Conservation (phyloP, 306 rosid genomes). For the Castanospermum australe region DNA sequence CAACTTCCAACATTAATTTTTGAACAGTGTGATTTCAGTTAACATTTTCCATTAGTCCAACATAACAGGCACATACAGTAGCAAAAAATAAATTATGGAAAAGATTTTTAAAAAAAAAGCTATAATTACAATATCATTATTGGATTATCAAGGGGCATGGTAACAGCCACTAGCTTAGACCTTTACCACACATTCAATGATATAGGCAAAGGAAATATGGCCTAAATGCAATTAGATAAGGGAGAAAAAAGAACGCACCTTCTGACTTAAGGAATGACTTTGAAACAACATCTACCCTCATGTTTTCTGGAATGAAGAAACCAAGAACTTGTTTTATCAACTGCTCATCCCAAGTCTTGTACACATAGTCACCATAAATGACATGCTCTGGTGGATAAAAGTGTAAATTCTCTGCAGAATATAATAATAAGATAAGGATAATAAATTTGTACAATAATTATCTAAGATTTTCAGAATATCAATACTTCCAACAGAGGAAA, state of each 20-base stretch:
- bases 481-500: slow-evolving; percentile 1
- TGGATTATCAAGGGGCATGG: background rate
- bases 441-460: slow-evolving; percentile 9
- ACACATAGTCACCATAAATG: slow-evolving; percentile 81
- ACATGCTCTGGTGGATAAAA: slow-evolving; percentile 80
- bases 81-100: background rate
- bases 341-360: slow-evolving; percentile 81
- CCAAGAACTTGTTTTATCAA: slow-evolving; percentile 63
- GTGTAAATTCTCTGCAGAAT: slow-evolving; percentile 66
- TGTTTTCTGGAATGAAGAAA: slow-evolving; percentile 87
- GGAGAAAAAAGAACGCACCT: slow-evolving; percentile 44
- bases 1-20: slow-evolving; percentile 10
- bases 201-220: background rate
- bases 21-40: slow-evolving; percentile 13
- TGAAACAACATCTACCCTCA: slow-evolving; percentile 87
- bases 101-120: background rate
- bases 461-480: background rate
- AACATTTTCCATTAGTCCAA: slow-evolving; percentile 18
- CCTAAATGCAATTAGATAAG: slow-evolving; percentile 11
- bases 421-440: slow-evolving; percentile 14
- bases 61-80: background rate
- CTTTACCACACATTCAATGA: slow-evolving; percentile 20
- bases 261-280: slow-evolving; percentile 55
- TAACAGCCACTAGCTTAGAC: background rate
- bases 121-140: background rate